Conservation (phyloP, 108 stramenopile species). For the Nitzschia inconspicua region DNA sequence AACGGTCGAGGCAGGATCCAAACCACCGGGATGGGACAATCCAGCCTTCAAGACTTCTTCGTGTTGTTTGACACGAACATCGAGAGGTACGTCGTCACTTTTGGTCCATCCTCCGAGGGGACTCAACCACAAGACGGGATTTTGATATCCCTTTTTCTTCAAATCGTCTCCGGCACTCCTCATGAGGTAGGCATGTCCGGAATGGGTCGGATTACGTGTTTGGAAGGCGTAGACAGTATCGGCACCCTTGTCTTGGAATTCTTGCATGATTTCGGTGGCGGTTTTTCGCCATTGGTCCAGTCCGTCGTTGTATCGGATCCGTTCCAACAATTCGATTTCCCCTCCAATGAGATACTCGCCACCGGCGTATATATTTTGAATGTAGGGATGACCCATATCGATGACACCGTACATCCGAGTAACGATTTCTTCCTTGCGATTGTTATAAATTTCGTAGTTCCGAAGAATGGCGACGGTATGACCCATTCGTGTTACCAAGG, state of each 20-base stretch:
- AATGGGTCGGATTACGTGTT: constrained; percentile 97
- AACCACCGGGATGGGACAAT: constrained; percentile 82
- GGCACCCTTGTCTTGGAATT: constrained; percentile 93
- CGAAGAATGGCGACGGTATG: constrained; percentile 89
- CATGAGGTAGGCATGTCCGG: constrained; percentile 99
- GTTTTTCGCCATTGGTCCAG: constrained; percentile 97
- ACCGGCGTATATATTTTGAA: constrained; percentile 89
- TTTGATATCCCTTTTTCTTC: constrained; percentile 84
- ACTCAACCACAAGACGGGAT: constrained; percentile 96
- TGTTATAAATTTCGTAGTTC: constrained; percentile 92
- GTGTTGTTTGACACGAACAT: constrained; percentile 97
- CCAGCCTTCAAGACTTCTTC: constrained; percentile 92
- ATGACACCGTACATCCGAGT: constrained; percentile 96
- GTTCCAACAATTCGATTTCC: constrained; percentile 92
- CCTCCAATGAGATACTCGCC: constrained; percentile 96
- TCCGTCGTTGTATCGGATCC: constrained; percentile 97
- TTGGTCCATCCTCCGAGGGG: constrained; percentile 99
- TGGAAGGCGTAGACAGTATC: constrained; percentile 99
- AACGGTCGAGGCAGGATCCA: constrained; percentile 94
- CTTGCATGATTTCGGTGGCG: constrained; percentile 81
- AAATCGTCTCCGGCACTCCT: constrained; percentile 92
- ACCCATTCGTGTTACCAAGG: constrained; percentile 94
- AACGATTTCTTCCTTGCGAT: constrained; percentile 97
- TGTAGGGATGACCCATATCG: constrained; percentile 96
- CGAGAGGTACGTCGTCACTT: constrained; percentile 96